Base-by-base conservation (phyloP, 768 basidiomycete genomes). In the Suillus subluteus region DNA sequence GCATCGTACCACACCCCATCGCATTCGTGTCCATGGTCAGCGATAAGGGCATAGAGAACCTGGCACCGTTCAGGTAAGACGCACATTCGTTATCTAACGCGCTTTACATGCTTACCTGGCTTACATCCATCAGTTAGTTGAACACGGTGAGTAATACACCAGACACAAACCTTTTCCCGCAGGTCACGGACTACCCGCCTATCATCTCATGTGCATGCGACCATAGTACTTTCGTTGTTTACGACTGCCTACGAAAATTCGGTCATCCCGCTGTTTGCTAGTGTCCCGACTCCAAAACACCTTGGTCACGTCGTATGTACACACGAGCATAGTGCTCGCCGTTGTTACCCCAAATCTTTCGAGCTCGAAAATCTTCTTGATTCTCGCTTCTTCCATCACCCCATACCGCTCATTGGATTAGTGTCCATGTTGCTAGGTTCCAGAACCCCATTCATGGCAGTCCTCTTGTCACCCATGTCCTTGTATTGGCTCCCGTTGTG, bases 251-350 rank as follows among this genome's bases (percentile, higher is more conserved):
- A 93, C 72, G 83, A 86, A 74, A 86, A 86, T 41, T 82, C 86
- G 11, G 72, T 94, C n/a, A 76, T 82, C 64, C 92, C 92, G 18
- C 78, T 93, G 4, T 94, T 92, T 74, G 91, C 88, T 58, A 79
- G 83, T 15, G 81, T 82, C 8, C 86, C 90, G 0, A 86, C 88
- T 1, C 79, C 78, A 0, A 79, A 82, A 63, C 79, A 87, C 44
- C 77, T 93, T 12, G 72, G 75, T 58, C 79, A 81, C 65, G 66
- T 82, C 44, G 71, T n/a, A n/a, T n/a, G n/a, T 82, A 12, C 73
- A 81, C 32, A 78, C 81, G 52, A 76, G 74, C 64, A 75, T 82
- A 30, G 73, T 72, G 1, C 75, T 82, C 21, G 76, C 73, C 23
- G 69, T 82, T 32, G 67, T 77, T 32, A 64, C 78, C 40, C 73